phyloP scores from a whole-genome alignment of 2,329 filamentous ascomycete genomes.

The Lasiodiplodia gonubiensis region DNA sequence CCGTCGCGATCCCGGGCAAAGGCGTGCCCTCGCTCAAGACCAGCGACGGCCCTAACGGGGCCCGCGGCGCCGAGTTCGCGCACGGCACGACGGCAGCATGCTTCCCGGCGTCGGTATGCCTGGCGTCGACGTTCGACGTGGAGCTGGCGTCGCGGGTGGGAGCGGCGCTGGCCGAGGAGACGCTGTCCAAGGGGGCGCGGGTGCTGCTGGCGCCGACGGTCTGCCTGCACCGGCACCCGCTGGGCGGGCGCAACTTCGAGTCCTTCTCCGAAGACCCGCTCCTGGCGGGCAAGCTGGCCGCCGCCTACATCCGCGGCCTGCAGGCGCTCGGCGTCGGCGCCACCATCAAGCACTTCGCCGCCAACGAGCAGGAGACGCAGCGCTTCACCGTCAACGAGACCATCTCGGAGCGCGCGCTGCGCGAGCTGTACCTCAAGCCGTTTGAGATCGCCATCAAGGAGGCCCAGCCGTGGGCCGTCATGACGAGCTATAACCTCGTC shows the following conservation, averaged over 20 bases:
- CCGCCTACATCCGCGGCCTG: slow-evolving; percentile 72
- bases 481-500: slow-evolving; percentile 71
- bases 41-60: slow-evolving; percentile 73
- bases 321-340: slow-evolving; percentile 77
- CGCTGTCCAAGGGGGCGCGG: slow-evolving; percentile 73
- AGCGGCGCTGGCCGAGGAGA: slow-evolving; percentile 72
- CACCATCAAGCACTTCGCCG: slow-evolving; percentile 79
- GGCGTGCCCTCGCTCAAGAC: slow-evolving; percentile 69
- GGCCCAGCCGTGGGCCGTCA: slow-evolving; percentile 70
- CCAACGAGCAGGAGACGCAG: slow-evolving; percentile 74
- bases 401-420: slow-evolving; percentile 67
- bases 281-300: slow-evolving; percentile 74
- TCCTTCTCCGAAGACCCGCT: slow-evolving; percentile 84
- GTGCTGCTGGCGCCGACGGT: slow-evolving; percentile 78
- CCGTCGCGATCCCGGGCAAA: slow-evolving; percentile 64
- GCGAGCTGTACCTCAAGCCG: slow-evolving; percentile 73
- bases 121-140: slow-evolving; percentile 80
- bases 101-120: slow-evolving; percentile 78
- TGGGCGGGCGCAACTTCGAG: slow-evolving; percentile 84
- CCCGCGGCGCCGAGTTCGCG: slow-evolving; percentile 72
- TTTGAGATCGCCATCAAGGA: slow-evolving; percentile 76
- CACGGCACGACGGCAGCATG: slow-evolving; percentile 65
- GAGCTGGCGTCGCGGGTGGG: slow-evolving; percentile 72
- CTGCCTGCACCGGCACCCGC: slow-evolving; percentile 81
- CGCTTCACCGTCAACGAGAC: slow-evolving; percentile 68